Evolutionary conservation across 129 eudicot genomes (phyloP).

Genomic region (Cynara cardunculus): DNA sequence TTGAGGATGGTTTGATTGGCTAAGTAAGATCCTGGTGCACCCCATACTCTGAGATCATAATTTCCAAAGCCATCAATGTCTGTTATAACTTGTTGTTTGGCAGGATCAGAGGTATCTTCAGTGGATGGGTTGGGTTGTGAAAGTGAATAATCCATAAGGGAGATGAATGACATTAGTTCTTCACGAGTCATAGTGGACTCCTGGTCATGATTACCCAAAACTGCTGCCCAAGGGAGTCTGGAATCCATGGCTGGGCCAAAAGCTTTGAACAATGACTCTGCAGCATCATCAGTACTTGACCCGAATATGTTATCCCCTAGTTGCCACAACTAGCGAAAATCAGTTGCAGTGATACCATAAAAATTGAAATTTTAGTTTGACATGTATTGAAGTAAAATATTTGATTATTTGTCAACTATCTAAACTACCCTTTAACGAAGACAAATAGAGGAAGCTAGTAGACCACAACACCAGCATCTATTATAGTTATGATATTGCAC

Average conservation of each 20-base stretch:
- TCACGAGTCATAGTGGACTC: constrained; percentile 93
- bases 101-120: constrained; percentile 27
- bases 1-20: constrained; percentile 75
- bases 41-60: constrained; percentile 75
- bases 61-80: constrained; percentile 88
- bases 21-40: constrained; percentile 67
- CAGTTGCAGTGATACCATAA: not conserved
- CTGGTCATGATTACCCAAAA: constrained; percentile 96
- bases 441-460: not conserved
- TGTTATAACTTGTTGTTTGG: constrained; percentile 26
- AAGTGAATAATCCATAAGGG: constrained; percentile 95
- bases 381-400: not conserved
- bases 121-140: constrained; percentile 71
- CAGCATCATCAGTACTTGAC: constrained; percentile 83
- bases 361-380: not conserved
- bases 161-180: constrained; percentile 89
- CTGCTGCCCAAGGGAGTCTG: constrained; percentile 95
- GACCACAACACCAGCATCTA: not conserved
- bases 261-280: constrained; percentile 80
- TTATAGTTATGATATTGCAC: not conserved
- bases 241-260: constrained; percentile 79
- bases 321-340: constrained; percentile 23
- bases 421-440: not conserved
- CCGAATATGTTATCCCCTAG: constrained; percentile 96
- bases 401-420: not conserved